Conservation (phyloP, 2,329 filamentous ascomycete species). For the Penicillium sp. region DNA sequence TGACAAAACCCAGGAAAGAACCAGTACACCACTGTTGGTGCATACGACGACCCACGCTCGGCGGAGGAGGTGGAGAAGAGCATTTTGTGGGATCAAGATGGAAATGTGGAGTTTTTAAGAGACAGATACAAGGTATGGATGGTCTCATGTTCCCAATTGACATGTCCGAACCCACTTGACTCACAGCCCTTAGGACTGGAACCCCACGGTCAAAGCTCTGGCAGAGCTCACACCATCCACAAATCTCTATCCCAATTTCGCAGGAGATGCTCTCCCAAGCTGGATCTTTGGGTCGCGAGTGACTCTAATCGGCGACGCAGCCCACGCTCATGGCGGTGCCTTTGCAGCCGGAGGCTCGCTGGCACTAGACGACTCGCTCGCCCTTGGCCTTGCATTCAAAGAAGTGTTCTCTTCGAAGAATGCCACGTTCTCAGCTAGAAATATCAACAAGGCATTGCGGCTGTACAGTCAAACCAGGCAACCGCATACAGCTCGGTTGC, state of each 20-base stretch:
- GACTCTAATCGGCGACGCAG: conserved; percentile 31
- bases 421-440: not conserved
- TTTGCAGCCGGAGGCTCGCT: conserved; percentile 34
- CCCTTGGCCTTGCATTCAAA: conserved; percentile 41
- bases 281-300: conserved; percentile 42
- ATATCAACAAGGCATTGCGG: conserved; percentile 32
- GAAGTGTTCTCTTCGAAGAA: conserved; percentile 30
- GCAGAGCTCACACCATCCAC: conserved; percentile 44
- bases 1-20: conserved; percentile 23
- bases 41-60: conserved; percentile 41
- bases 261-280: conserved; percentile 40
- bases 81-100: conserved; percentile 42
- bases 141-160: not conserved
- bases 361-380: conserved; percentile 39
- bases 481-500: conserved; percentile 41
- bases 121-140: conserved; percentile 25
- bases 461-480: conserved; percentile 48
- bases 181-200: conserved; percentile 41
- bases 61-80: conserved; percentile 29
- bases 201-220: conserved; percentile 41
- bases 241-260: conserved; percentile 45
- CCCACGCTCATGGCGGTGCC: conserved; percentile 32
- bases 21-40: conserved; percentile 46
- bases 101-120: conserved; percentile 38
- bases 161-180: not conserved